phyloP scores from a whole-genome alignment of 108 stramenopile genomes.

The Poteriospumella lacustris region DNA sequence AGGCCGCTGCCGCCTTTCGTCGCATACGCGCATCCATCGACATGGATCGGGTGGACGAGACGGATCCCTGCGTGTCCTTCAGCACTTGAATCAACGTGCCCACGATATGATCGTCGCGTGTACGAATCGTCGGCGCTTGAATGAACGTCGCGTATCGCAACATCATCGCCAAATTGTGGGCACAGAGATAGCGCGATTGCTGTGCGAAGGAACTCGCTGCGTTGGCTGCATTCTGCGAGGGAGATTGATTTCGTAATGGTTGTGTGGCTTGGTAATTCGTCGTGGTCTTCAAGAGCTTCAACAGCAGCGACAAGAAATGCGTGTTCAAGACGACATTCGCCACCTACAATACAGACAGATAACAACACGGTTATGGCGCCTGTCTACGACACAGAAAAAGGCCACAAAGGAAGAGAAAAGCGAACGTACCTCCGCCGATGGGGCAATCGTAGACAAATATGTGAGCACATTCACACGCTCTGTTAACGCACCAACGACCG shows the following conservation, averaged over 20 bases:
- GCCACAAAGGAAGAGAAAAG: too few species aligned
- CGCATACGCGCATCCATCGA: slow-evolving; percentile 27
- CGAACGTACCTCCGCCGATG: slow-evolving; percentile 31
- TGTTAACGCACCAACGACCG: neutral
- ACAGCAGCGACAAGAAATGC: slow-evolving; percentile 45
- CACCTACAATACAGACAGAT: neutral
- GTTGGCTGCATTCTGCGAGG: neutral
- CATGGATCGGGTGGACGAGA: neutral
- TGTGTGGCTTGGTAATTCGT: slow-evolving; percentile 11
- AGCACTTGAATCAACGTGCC: slow-evolving; percentile 32
- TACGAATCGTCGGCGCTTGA: slow-evolving; percentile 1
- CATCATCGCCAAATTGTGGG: slow-evolving; percentile 40
- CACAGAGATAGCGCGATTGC: slow-evolving; percentile 29
- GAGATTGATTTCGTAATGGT: neutral
- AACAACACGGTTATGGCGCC: neutral
- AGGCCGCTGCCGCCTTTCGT: slow-evolving; percentile 43
- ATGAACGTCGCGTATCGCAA: slow-evolving; percentile 57
- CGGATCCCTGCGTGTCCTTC: too few species aligned
- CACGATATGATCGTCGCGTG: neutral
- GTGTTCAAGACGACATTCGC: slow-evolving; percentile 52
- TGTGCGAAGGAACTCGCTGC: neutral
- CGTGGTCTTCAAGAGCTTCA: slow-evolving; percentile 4
- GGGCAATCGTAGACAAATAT: slow-evolving; percentile 47
- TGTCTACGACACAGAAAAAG: neutral
- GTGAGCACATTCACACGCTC: slow-evolving; percentile 38